Conservation (phyloP, 2,329 filamentous ascomycete species). For the Periconia macrospinosa region DNA sequence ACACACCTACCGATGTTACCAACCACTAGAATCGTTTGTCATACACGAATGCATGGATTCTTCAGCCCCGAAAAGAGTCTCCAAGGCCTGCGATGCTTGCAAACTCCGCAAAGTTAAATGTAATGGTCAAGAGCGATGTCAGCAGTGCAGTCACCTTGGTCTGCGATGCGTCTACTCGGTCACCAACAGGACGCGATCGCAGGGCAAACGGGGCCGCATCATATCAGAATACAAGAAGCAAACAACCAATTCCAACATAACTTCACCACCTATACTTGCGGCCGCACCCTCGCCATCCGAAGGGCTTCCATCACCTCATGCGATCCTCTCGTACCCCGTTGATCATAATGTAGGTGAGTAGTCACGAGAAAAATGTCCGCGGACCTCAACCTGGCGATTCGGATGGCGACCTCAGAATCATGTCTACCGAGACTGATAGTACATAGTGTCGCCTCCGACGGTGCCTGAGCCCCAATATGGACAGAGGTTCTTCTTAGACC, state of each 20-base stretch:
- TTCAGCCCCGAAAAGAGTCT: constrained; percentile 30
- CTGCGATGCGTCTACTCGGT: constrained; percentile 51
- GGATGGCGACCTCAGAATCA: not conserved
- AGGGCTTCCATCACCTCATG: constrained; percentile 13
- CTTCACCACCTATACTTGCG: constrained; percentile 28
- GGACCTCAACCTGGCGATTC: constrained; percentile 9
- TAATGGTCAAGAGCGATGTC: constrained; percentile 50
- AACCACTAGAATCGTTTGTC: not conserved
- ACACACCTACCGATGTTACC: not conserved
- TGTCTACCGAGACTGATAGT: not conserved
- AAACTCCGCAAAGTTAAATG: constrained; percentile 52
- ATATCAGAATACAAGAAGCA: constrained; percentile 46
- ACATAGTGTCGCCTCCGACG: not conserved
- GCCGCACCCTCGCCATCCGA: constrained; percentile 15
- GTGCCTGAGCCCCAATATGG: not conserved
- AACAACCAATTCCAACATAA: constrained; percentile 18
- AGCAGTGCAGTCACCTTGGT: constrained; percentile 43
- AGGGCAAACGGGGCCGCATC: constrained; percentile 44
- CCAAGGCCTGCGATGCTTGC: constrained; percentile 52
- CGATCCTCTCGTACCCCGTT: constrained; percentile 14
- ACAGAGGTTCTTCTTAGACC: constrained; percentile 43
- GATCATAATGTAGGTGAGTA: constrained; percentile 17
- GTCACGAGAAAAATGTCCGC: constrained; percentile 10
- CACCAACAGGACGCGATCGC: constrained; percentile 40
- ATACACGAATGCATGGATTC: not conserved